These are phyloP conservation scores for Leccinum subgranulosum DNA, from an alignment of 768 basidiomycete genomes.

Conservation along the genomic window DNA sequence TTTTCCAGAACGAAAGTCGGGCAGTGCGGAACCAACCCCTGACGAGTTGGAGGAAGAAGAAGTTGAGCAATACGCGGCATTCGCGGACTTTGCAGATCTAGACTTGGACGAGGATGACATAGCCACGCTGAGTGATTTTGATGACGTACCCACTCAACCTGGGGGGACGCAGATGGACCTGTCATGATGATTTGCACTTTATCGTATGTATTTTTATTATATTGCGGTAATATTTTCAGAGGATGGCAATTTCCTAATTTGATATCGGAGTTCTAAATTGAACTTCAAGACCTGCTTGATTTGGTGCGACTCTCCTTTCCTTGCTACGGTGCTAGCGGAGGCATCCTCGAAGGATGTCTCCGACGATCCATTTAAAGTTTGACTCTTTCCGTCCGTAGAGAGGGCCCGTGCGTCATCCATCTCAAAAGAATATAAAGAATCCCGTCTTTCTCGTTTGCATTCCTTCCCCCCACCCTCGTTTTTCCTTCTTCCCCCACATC, in stretches of 20 bases:
- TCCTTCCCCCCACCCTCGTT: slow-evolving; percentile 7
- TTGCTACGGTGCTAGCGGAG: slow-evolving; percentile 20
- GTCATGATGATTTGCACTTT: slow-evolving; percentile 11
- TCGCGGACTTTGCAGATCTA: slow-evolving; percentile 49
- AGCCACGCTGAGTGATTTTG: slow-evolving; percentile 19
- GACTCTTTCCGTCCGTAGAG: slow-evolving; percentile 17
- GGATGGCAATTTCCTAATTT: slow-evolving; percentile 17
- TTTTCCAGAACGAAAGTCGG: slow-evolving; percentile 1
- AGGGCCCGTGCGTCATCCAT: slow-evolving; percentile 30
- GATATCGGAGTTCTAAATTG: slow-evolving; percentile 14
- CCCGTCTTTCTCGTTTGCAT: slow-evolving; percentile 7
- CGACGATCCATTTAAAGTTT: slow-evolving; percentile 15
- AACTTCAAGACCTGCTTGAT: slow-evolving; percentile 30
- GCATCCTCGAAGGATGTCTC: slow-evolving; percentile 22
- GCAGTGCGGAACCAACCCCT: slow-evolving; percentile 31
- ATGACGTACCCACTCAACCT: slow-evolving; percentile 9
- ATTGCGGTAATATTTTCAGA: slow-evolving; percentile 3
- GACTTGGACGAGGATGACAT: slow-evolving; percentile 18
- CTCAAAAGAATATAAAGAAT: slow-evolving; percentile 24
- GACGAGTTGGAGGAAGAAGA: slow-evolving; percentile 56
- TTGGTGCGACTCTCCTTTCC: slow-evolving; percentile 13
- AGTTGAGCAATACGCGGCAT: slow-evolving; percentile 27
- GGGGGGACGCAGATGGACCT: slow-evolving; percentile 21
- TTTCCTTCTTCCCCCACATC: slow-evolving; percentile 14
- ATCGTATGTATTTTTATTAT: not conserved